These are phyloP conservation scores for Microdochium bolleyi DNA, from an alignment of 2,329 filamentous ascomycete species.

Conservation along the genomic window DNA sequence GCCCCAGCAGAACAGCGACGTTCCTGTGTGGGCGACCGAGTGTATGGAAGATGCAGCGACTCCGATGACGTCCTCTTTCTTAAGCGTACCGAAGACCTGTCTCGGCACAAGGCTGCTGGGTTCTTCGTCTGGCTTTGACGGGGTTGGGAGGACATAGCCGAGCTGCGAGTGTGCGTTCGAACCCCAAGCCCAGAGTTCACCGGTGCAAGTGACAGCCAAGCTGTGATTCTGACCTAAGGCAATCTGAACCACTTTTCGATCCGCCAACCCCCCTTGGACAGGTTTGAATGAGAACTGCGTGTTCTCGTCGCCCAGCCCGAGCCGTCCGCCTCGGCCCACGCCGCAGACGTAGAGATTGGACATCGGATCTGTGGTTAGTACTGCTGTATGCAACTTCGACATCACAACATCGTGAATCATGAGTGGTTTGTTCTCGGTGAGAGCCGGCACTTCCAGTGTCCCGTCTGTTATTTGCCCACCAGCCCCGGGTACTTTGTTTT, in stretches of 20 bases:
- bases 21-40: conserved; percentile 78
- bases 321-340: conserved; percentile 79
- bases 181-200: conserved; percentile 94
- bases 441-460: conserved; percentile 53
- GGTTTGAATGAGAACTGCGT: conserved; percentile 82
- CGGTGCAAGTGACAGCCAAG: conserved; percentile 73
- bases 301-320: conserved; percentile 83
- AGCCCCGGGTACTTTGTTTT: conserved; percentile 8
- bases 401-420: conserved; percentile 75
- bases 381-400: conserved; percentile 85
- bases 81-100: conserved; percentile 86
- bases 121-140: conserved; percentile 66
- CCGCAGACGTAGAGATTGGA: conserved; percentile 92
- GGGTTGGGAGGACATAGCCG: conserved; percentile 68
- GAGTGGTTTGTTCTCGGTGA: conserved; percentile 65
- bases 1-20: conserved; percentile 85
- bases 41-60: conserved; percentile 85
- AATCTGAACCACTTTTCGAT: conserved; percentile 67
- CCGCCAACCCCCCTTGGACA: conserved; percentile 67
- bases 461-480: conserved; percentile 6
- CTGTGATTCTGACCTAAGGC: conserved; percentile 89
- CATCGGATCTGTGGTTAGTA: conserved; percentile 78
- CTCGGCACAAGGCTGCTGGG: conserved; percentile 74
- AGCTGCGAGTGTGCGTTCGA: conserved; percentile 80
- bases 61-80: conserved; percentile 74